Percentiles rank a stretch among this genome's conserved stretches.
Conservation (phyloP, 73 alveolate genomes). For the Paramecium biaurelia region DNA sequence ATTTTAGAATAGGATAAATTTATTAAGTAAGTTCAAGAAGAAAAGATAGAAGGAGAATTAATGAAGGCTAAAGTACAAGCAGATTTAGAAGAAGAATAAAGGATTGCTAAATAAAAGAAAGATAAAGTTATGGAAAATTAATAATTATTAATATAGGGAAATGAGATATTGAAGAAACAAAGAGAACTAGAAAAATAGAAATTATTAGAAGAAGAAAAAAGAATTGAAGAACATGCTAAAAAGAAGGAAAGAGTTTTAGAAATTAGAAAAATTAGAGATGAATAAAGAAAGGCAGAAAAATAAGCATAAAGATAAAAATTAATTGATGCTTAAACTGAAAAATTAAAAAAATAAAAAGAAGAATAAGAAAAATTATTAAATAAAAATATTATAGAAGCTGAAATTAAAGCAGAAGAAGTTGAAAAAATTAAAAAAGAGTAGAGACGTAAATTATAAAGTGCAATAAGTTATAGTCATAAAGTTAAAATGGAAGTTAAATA, state of each 20-base stretch:
- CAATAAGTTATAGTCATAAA: slow-evolving; percentile 45
- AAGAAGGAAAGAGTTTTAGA: slow-evolving; percentile 80
- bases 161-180: slow-evolving; percentile 58
- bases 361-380: slow-evolving; percentile 76
- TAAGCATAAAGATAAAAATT: slow-evolving; percentile 78
- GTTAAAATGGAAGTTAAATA: slow-evolving; percentile 8
- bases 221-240: slow-evolving; percentile 82
- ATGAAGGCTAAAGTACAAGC: slow-evolving; percentile 72
- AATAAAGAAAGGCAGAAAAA: slow-evolving; percentile 74
- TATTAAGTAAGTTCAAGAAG: slow-evolving; percentile 84
- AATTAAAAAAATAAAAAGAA: slow-evolving; percentile 65
- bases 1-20: slow-evolving; percentile 53
- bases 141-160: slow-evolving; percentile 59
- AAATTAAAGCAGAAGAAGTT: slow-evolving; percentile 82
- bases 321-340: slow-evolving; percentile 76
- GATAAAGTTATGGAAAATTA: slow-evolving; percentile 73
- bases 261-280: slow-evolving; percentile 78
- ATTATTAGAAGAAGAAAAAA: slow-evolving; percentile 84
- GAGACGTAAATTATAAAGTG: slow-evolving; percentile 42
- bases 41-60: slow-evolving; percentile 86
- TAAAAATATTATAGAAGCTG: slow-evolving; percentile 76
- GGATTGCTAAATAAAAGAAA: slow-evolving; percentile 71
- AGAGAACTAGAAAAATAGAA: slow-evolving; percentile 70
- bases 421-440: slow-evolving; percentile 71
- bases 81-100: slow-evolving; percentile 67